Conservation (phyloP, 2,329 filamentous ascomycete species). For the Cytospora mali region DNA sequence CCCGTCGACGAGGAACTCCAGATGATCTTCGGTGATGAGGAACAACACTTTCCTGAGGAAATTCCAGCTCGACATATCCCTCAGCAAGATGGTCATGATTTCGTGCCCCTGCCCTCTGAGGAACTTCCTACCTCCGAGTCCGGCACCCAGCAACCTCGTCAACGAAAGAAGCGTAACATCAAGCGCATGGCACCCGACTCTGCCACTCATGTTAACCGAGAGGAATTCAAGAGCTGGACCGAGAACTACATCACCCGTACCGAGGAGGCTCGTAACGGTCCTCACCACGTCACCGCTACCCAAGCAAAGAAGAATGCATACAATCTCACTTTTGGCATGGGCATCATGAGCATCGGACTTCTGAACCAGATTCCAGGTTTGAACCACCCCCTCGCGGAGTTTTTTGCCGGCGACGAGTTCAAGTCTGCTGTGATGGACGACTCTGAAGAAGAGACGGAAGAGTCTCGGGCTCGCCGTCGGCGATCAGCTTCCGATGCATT, state of each 20-base stretch:
- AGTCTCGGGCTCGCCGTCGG: conserved; percentile 37
- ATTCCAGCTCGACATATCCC: background rate
- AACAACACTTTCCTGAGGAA: conserved; percentile 33
- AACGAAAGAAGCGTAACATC: conserved; percentile 31
- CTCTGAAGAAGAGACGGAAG: conserved; percentile 31
- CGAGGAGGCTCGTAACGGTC: conserved; percentile 37
- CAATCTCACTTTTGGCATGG: conserved; percentile 43
- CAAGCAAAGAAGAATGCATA: conserved; percentile 49
- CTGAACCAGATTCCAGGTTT: conserved; percentile 36
- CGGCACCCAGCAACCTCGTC: conserved; percentile 3
- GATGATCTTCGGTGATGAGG: conserved; percentile 42
- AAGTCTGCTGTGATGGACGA: conserved; percentile 34
- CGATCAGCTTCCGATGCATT: conserved; percentile 50
- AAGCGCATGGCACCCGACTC: conserved; percentile 36
- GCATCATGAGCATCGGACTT: conserved; percentile 42
- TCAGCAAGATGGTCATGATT: background rate
- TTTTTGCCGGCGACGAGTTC: conserved; percentile 50
- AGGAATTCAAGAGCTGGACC: conserved; percentile 45
- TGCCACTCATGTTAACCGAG: conserved; percentile 40
- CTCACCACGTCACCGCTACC: conserved; percentile 34
- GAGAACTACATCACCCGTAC: conserved; percentile 58
- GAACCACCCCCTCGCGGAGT: conserved; percentile 48
- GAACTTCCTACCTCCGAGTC: conserved; percentile 17
- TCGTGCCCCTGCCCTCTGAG: conserved; percentile 13
- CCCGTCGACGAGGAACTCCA: conserved; percentile 38